Evolutionary conservation across 306 rosid species (phyloP), one percentile per base, ranked within the genome.

Genomic region (Pachyrhizus erosus): DNA sequence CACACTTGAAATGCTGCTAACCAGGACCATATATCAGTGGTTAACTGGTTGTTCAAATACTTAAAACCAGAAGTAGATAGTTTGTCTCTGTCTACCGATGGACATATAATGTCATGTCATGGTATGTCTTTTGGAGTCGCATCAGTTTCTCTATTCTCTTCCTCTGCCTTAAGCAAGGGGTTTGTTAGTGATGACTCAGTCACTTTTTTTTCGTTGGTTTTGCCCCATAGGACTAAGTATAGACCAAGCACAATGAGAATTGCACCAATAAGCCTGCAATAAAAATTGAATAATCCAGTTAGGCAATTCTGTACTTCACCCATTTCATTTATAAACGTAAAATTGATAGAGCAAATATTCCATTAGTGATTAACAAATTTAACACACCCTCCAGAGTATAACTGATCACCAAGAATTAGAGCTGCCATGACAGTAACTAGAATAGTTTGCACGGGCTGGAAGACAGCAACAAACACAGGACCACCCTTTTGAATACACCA

Each of bases 401-500:
- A 77, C 71, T 86, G 89, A 40, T 91, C 96, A 2, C 88, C 88
- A 17, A 91, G 84, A 78, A 87, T 84, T 39, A 91, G 46, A 6
- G 88, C 79, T 29, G 96, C 93, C 96, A 91, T 88, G 54, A 88
- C 18, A 68, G 90, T 91, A 42, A 91, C 96, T 26, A 91, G 80
- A 66, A 89, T 62, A 7, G 93, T 91, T 73, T 91, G 96, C 87
- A 91, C 34, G 0, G 93, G 92, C 76, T 91, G 96, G 79, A 89
- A 91, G 39, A 87, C 93, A 40, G 92, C 96, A 75, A 89, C 96
- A 87, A 87, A 91, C 17, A 89, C 96, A 9, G 96, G 96, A 43
- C 93, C 93, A 73, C 91, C 90, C 69, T 88, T 91, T 78, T 90
- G 90, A 64, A 91, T 88, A 55, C 93, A 91, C 93, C 93, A 91